These are phyloP conservation scores for Cavenderia fasciculata DNA, from an alignment of 78 protist species.

Conservation along the genomic window DNA sequence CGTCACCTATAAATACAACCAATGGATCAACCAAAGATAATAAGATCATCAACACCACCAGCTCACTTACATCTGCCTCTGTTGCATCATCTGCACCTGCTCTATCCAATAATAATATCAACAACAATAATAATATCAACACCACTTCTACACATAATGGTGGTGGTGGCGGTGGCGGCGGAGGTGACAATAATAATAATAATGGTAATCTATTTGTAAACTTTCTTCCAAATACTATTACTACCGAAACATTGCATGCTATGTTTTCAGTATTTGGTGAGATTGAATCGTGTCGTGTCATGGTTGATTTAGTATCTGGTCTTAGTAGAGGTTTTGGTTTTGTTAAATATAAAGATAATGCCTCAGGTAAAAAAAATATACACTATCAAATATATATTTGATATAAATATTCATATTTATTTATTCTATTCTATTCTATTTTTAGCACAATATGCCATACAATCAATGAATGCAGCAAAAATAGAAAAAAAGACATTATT, in stretches of 20 bases:
- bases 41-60: not conserved
- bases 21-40: not conserved
- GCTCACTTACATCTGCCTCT: not conserved
- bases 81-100: not conserved
- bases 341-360: slow-evolving; percentile 26
- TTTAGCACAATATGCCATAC: slow-evolving; percentile 38
- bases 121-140: not conserved
- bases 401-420: no score
- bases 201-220: slow-evolving; percentile 50
- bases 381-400: no score
- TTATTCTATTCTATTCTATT: not conserved
- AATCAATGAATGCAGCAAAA: slow-evolving; percentile 62
- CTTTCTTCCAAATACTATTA: slow-evolving; percentile 27
- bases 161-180: not conserved
- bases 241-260: not conserved
- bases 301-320: slow-evolving; percentile 37
- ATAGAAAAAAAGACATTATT: slow-evolving; percentile 38
- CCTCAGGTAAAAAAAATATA: not conserved
- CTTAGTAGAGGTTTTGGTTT: slow-evolving; percentile 61
- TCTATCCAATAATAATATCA: not conserved
- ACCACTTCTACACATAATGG: not conserved
- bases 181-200: no score
- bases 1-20: not conserved
- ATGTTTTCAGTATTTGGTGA: slow-evolving; percentile 42
- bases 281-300: slow-evolving; percentile 54